Evolutionary conservation across 805 yeast genomes (phyloP).

Genomic region (Candida insectorum): DNA sequence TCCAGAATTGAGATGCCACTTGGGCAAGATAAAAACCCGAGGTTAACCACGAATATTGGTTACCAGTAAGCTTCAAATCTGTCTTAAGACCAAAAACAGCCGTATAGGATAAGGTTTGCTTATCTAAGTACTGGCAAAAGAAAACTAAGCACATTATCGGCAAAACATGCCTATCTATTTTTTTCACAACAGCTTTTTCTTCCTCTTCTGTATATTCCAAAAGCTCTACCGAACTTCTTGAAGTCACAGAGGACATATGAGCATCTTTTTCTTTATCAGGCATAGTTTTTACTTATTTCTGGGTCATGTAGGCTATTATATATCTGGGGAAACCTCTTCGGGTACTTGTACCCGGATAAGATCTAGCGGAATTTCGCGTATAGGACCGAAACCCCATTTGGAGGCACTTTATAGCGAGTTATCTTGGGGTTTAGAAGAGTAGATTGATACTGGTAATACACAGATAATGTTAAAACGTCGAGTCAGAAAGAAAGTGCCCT

Average conservation of each 20-base stretch:
- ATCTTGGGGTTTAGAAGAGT: too few relatives aligned
- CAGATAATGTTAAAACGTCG: too few relatives aligned
- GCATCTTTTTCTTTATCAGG: neutral
- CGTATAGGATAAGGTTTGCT: constrained; percentile 12
- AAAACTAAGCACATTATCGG: constrained; percentile 7
- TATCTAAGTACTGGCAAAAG: constrained; percentile 11
- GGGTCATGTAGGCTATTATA: too few relatives aligned
- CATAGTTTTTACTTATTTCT: too few relatives aligned
- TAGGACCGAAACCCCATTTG: too few relatives aligned
- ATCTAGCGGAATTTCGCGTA: too few relatives aligned
- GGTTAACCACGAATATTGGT: constrained; percentile 30
- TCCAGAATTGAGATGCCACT: constrained; percentile 26
- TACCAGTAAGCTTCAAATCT: constrained; percentile 24
- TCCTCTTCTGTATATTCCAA: constrained; percentile 10
- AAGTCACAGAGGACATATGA: neutral
- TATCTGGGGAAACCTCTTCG: neutral
- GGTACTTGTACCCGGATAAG: too few relatives aligned
- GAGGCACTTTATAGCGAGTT: too few relatives aligned
- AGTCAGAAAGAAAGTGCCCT: too few relatives aligned
- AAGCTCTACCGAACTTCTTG: constrained; percentile 6
- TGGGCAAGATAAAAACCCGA: constrained; percentile 50
- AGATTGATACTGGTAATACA: too few relatives aligned
- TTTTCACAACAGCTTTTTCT: constrained; percentile 6
- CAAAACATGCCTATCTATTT: constrained; percentile 7
- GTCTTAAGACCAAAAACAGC: constrained; percentile 33